Evolutionary conservation across 495 filamentous ascomycete genomes (phyloP).

Genomic region (Aspergillus bertholletiae): DNA sequence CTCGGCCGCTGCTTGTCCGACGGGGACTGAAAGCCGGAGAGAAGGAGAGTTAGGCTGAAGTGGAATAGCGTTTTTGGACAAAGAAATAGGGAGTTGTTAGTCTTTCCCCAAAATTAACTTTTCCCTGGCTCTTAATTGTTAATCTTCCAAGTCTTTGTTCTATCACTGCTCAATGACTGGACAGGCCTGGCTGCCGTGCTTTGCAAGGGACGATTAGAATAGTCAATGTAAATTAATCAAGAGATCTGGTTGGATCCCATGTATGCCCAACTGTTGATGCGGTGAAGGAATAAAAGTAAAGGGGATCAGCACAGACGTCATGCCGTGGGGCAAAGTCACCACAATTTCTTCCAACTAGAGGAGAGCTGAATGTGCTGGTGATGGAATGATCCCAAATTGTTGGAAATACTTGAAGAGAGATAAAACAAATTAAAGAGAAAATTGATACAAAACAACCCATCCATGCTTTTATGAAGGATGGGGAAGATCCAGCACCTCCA

Average conservation of each 20-base stretch:
- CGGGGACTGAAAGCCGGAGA: background rate
- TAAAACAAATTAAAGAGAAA: background rate
- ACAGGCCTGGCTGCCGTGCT: constrained; percentile 18
- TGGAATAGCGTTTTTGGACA: background rate
- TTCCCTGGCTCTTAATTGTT: background rate
- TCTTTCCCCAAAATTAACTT: background rate
- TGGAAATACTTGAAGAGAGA: background rate
- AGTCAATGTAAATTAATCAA: background rate
- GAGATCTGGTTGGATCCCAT: constrained; percentile 20
- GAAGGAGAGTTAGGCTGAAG: background rate
- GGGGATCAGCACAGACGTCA: constrained; percentile 22
- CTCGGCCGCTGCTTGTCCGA: constrained; percentile 9
- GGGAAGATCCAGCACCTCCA: background rate
- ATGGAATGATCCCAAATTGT: no score
- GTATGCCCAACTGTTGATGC: constrained; percentile 18
- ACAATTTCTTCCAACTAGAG: background rate
- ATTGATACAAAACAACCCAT: background rate
- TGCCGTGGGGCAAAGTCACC: constrained; percentile 20
- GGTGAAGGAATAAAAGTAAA: constrained; percentile 21
- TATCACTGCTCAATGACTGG: background rate
- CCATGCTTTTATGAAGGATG: background rate
- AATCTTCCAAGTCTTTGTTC: background rate
- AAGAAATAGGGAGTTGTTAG: background rate
- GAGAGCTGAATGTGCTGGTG: background rate
- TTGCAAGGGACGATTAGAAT: background rate